Percentiles rank a stretch among this genome's conserved stretches.
Conservation (phyloP, 164 flowering plant species). For the Umbellularia californica region DNA sequence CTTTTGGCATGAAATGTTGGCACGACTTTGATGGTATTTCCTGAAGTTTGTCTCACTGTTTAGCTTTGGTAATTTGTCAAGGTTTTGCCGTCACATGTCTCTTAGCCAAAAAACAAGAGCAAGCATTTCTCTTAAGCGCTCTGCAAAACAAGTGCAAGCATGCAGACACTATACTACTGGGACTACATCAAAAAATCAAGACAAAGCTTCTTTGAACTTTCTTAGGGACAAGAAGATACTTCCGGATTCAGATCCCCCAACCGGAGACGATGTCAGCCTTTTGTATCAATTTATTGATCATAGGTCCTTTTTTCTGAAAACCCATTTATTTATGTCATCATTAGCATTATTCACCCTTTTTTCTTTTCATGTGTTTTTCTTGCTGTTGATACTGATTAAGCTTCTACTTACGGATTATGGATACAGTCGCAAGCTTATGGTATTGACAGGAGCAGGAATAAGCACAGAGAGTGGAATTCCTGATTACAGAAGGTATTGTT, state of each 20-base stretch:
- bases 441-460: slow-evolving; percentile 92
- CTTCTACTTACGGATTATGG: neutral
- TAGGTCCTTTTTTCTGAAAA: slow-evolving; percentile 35
- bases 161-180: slow-evolving; percentile 47
- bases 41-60: neutral
- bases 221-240: slow-evolving; percentile 55
- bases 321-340: neutral
- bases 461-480: slow-evolving; percentile 98
- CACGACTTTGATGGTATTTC: neutral
- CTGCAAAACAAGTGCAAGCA: slow-evolving; percentile 36
- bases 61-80: neutral
- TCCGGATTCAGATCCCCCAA: slow-evolving; percentile 83
- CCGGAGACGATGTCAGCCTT: slow-evolving; percentile 44
- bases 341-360: neutral
- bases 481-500: slow-evolving; percentile 80
- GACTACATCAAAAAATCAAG: slow-evolving; percentile 24
- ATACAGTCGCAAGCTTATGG: slow-evolving; percentile 73
- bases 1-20: no score
- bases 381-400: neutral
- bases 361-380: neutral
- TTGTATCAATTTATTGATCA: slow-evolving; percentile 59
- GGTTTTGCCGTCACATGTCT: slow-evolving; percentile 1
- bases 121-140: slow-evolving; percentile 18
- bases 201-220: slow-evolving; percentile 25
- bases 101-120: slow-evolving; percentile 13